Conservation (phyloP, 495 filamentous ascomycete species). For the Aspergillus saccharolyticus region DNA sequence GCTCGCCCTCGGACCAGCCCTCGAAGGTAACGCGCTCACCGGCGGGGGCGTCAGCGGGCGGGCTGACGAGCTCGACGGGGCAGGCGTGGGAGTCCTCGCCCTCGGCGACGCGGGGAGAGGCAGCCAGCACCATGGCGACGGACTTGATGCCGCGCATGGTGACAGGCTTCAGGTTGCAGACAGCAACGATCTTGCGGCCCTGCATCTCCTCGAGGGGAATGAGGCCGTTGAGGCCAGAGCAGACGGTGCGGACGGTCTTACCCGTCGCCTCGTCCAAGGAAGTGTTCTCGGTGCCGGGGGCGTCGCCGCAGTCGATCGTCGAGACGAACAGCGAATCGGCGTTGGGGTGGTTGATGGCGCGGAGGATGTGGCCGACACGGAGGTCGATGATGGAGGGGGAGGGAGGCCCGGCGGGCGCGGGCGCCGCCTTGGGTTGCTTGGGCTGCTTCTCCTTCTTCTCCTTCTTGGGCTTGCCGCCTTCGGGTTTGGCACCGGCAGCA, state of each 20-base stretch:
- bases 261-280: conserved; percentile 70
- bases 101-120: conserved; percentile 70
- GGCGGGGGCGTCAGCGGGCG: conserved; percentile 70
- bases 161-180: conserved; percentile 97
- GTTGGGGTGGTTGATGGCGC: conserved; percentile 90
- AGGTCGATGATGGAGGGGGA: conserved; percentile 88
- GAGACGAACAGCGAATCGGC: conserved; percentile 94
- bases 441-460: conserved; percentile 76
- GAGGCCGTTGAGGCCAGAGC: conserved; percentile 91
- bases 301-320: conserved; percentile 93
- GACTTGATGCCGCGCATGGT: conserved; percentile 98
- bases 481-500: conserved; percentile 36
- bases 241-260: conserved; percentile 86
- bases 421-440: conserved; percentile 59
- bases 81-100: conserved; percentile 82
- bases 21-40: conserved; percentile 90
- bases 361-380: conserved; percentile 92
- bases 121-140: conserved; percentile 91
- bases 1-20: conserved; percentile 81
- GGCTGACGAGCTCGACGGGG: conserved; percentile 86
- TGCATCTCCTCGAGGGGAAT: conserved; percentile 95
- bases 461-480: conserved; percentile 41
- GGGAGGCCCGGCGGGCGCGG: conserved; percentile 62
- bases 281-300: conserved; percentile 79
- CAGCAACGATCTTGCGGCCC: conserved; percentile 84